Conservation (phyloP, 225 moss, liverwort and hornwort species). For the Marchantia polymorpha region DNA sequence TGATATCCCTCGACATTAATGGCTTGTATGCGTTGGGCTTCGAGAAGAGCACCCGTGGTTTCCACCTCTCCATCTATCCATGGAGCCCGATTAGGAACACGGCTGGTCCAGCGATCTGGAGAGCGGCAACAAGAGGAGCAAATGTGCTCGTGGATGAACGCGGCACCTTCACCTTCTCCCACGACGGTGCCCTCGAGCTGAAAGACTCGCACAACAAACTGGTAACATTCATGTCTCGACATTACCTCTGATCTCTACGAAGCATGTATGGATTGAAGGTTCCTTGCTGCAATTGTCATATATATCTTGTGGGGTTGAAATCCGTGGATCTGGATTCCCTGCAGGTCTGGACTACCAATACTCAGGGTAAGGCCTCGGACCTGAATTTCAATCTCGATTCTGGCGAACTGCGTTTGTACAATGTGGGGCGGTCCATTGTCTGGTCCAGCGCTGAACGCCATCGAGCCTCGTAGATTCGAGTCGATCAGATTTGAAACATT, state of each 20-base stretch:
- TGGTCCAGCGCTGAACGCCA: background rate
- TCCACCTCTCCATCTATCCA: background rate
- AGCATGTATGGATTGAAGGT: too few relatives aligned
- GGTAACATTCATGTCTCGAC: background rate
- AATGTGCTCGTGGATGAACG: background rate
- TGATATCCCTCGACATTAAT: background rate
- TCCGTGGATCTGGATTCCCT: background rate
- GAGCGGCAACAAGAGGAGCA: background rate
- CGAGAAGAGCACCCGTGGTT: background rate
- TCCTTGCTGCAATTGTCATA: too few relatives aligned
- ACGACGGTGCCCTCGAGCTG: background rate
- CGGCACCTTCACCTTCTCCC: background rate
- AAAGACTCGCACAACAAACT: background rate
- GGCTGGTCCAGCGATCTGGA: background rate
- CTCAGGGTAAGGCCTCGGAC: background rate
- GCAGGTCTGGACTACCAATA: conserved; percentile 10
- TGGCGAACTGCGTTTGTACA: conserved; percentile 3
- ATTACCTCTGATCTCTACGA: too few relatives aligned
- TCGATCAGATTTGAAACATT: too few relatives aligned
- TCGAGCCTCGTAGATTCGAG: too few relatives aligned
- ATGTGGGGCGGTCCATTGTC: background rate
- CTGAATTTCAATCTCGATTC: background rate
- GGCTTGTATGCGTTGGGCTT: conserved; percentile 1
- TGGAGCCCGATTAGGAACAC: background rate
- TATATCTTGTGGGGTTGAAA: too few relatives aligned